Conservation (phyloP, 179 eudicot species). For the Patellifolia procumbens region DNA sequence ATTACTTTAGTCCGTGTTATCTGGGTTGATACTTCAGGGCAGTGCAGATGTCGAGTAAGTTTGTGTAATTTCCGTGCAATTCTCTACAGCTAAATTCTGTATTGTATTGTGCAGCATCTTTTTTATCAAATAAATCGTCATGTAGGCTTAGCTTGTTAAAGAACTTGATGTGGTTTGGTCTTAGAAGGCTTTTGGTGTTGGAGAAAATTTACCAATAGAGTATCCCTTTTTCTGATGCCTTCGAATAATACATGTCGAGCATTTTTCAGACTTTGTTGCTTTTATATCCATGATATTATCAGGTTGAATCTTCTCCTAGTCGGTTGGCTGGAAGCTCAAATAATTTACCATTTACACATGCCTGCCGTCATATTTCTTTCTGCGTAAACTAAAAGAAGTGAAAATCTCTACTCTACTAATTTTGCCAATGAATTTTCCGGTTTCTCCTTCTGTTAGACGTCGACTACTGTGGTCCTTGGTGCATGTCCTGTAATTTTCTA, state of each 20-base stretch:
- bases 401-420: background rate
- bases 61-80: background rate
- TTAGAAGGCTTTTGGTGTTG: background rate
- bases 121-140: background rate
- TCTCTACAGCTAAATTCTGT: background rate
- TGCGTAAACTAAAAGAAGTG: background rate
- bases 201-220: background rate
- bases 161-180: background rate
- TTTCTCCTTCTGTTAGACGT: background rate
- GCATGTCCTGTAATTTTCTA: background rate
- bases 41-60: slow-evolving; percentile 93
- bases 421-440: background rate
- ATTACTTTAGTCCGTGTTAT: slow-evolving; percentile 64
- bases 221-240: background rate
- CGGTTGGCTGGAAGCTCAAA: background rate
- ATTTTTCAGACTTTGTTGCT: too few relatives aligned
- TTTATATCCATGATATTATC: background rate
- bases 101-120: background rate
- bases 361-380: background rate
- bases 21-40: slow-evolving; percentile 96
- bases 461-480: background rate
- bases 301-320: background rate
- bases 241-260: background rate
- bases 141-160: background rate
- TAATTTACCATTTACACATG: background rate